Evolutionary conservation across 2,329 filamentous ascomycete species (phyloP), one percentile per base, ranked within the genome.

Genomic region (Orbilia blumenaviensis): DNA sequence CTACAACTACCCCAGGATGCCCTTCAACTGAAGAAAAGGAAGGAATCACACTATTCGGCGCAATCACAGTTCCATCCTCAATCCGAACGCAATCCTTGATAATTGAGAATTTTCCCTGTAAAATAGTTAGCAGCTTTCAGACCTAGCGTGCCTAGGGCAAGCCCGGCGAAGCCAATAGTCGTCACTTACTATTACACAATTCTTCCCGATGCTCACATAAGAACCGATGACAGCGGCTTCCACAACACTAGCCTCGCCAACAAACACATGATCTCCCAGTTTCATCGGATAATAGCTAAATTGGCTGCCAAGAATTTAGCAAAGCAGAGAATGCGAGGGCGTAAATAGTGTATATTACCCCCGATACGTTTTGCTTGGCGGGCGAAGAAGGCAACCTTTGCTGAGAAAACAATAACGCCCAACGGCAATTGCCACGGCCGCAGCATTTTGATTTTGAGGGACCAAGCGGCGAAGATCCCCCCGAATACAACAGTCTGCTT

Each of bases 21-120:
- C 93, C 93, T 0, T 90, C 94, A n/a, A 99, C 93, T 66, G 98
- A 88, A 66, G 90, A 94, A 82, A 95, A 96, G 81, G 93, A 94
- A 0, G 94, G 93, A 66, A 98, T 91, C 23, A 98, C 92, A 90
- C 96, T 96, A 76, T 93, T 91, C 0, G 91, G 86, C 1, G 95
- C 92, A 4, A 99, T 88, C 2, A 97, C 90, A 0, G 92, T 89
- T 29, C 91, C 91, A 75, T 97, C 93, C 79, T 98, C 84, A 42
- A 99, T 89, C 82, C 91, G 91, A 54, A 96, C 93, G 81, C 93
- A 96, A 82, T 98, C 95, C 83, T 97, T 97, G 81, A 98, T 88
- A 76, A 97, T 94, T 58, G 90, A 91, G 36, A 80, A 80, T 56
- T 80, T 80, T 4, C 80, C 79, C 79, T 80, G 29, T 29, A 48